Evolutionary conservation across 106 monocot species (phyloP).

Genomic region (Narthecium ossifragum): DNA sequence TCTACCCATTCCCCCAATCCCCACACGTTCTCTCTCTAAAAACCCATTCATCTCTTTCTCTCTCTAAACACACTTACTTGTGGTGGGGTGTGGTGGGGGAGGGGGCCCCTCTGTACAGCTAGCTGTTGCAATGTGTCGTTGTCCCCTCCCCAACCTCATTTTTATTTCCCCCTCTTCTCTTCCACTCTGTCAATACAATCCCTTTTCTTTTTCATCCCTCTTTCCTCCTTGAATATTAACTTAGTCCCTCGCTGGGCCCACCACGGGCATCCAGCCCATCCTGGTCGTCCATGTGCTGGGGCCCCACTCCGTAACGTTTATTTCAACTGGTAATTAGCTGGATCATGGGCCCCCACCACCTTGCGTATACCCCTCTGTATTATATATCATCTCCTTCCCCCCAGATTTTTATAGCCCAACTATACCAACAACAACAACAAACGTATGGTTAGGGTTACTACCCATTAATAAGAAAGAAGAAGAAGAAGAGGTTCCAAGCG

Average conservation of each 20-base stretch:
- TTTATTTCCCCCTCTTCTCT: not conserved
- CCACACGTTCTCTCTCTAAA: too few species aligned
- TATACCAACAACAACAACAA: not conserved
- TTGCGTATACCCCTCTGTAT: not conserved
- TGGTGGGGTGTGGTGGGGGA: too few species aligned
- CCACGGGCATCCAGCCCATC: too few species aligned
- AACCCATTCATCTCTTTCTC: too few species aligned
- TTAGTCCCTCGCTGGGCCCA: too few species aligned
- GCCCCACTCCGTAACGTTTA: too few species aligned
- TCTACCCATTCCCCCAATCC: too few species aligned
- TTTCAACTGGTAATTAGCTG: too few species aligned
- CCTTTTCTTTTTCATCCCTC: not conserved
- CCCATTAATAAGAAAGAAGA: not conserved
- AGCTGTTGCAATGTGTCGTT: constrained; percentile 22
- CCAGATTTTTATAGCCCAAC: not conserved
- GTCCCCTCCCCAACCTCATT: constrained; percentile 4
- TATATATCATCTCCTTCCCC: too few species aligned
- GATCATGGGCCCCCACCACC: not conserved
- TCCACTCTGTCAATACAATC: not conserved
- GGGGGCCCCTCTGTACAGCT: too few species aligned
- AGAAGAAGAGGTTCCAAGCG: not conserved
- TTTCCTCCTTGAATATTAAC: too few species aligned
- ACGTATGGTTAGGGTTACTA: not conserved
- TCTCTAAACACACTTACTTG: too few species aligned
- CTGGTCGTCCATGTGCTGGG: not conserved